These are phyloP conservation scores for Nakazawaea siamensis DNA, from an alignment of 805 yeast species.

Conservation along the genomic window DNA sequence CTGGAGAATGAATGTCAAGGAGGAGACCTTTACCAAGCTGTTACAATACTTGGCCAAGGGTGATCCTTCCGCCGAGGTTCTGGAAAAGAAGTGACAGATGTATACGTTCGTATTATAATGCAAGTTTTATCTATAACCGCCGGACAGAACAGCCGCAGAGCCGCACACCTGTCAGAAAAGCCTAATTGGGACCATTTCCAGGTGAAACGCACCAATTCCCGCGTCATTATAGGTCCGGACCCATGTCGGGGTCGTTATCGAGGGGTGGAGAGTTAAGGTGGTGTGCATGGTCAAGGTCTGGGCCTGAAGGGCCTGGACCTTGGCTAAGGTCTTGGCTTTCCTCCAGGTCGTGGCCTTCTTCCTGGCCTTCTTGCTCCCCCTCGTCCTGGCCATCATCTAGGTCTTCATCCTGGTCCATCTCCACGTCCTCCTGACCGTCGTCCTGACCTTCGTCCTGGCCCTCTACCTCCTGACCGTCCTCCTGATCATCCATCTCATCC, in stretches of 20 bases:
- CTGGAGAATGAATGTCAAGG: conserved; percentile 49
- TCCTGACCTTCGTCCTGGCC: conserved; percentile 18
- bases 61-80: conserved; percentile 4
- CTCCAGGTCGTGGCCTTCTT: conserved; percentile 11
- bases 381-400: conserved; percentile 1
- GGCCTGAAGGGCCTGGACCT: too few relatives aligned
- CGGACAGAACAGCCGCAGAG: too few relatives aligned
- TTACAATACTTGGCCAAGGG: conserved; percentile 54
- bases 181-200: conserved; percentile 1
- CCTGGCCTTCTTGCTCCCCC: conserved; percentile 7
- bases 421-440: conserved; percentile 20
- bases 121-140: too few relatives aligned
- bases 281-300: too few relatives aligned
- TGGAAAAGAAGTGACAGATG: too few relatives aligned
- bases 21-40: conserved; percentile 55
- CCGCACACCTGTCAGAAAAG: too few relatives aligned
- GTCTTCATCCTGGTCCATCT: conserved; percentile 10
- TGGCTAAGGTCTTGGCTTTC: too few relatives aligned
- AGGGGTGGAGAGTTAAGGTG: too few relatives aligned
- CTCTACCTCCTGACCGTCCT: conserved; percentile 14
- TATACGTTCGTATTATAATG: too few relatives aligned
- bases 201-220: background rate
- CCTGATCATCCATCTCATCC: conserved; percentile 13
- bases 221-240: too few relatives aligned
- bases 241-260: too few relatives aligned